These are phyloP conservation scores for Kodamaea neixiangensis DNA, from an alignment of 805 yeast genomes.

Conservation along the genomic window DNA sequence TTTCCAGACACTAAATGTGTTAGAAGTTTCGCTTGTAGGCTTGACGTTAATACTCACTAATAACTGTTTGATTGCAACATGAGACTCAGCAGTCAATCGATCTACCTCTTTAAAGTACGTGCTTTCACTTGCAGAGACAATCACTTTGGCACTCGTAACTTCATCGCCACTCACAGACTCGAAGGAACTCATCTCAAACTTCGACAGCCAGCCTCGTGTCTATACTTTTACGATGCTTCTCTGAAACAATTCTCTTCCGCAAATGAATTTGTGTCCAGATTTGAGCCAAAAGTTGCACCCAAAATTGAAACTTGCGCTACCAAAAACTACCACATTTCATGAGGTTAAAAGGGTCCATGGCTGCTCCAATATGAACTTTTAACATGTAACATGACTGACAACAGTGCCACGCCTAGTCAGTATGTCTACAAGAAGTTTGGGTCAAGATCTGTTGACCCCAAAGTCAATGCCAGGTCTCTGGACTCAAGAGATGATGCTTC, in stretches of 20 bases:
- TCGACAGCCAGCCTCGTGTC: neutral
- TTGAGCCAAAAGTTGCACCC: conserved; percentile 8
- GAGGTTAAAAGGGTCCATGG: neutral
- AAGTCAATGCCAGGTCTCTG: neutral
- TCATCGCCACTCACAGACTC: too few species aligned
- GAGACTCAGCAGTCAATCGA: neutral
- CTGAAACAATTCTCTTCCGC: conserved; percentile 1
- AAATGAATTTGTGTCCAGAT: too few species aligned
- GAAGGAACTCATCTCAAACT: neutral
- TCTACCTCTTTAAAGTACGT: neutral
- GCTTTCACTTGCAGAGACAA: neutral
- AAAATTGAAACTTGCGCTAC: conserved; percentile 6
- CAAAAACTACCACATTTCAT: neutral
- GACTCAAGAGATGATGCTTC: neutral
- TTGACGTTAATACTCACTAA: conserved; percentile 1
- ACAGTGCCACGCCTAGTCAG: conserved; percentile 1
- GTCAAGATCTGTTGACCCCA: conserved; percentile 2
- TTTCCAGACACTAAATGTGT: neutral
- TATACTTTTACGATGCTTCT: neutral
- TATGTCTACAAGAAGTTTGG: conserved; percentile 23
- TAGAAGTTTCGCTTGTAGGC: neutral
- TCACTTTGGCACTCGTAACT: neutral
- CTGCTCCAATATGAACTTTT: too few species aligned
- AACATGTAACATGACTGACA: neutral
- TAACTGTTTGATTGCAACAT: neutral